These are phyloP conservation scores for Neurospora sp. DNA, from an alignment of 495 filamentous ascomycete genomes.

Conservation along the genomic window DNA sequence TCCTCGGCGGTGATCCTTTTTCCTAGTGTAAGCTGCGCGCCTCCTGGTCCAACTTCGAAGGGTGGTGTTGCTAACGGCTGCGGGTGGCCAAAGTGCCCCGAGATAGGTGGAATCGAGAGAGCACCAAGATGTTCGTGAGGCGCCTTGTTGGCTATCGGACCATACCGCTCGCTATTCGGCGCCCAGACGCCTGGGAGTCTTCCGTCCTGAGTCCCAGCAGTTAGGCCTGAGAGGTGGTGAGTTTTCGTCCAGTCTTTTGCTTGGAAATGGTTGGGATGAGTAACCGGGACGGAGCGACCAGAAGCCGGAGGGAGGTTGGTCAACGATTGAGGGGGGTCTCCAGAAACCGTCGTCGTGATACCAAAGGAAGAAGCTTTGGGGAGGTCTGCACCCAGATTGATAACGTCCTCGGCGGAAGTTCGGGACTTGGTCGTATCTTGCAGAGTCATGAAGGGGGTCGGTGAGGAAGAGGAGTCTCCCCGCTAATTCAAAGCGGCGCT, in stretches of 20 bases:
- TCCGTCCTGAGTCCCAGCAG: not conserved
- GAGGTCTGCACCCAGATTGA: slow-evolving; percentile 2
- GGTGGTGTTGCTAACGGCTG: not conserved
- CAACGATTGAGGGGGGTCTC: not conserved
- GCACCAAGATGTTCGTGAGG: not conserved
- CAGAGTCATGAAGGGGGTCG: slow-evolving; percentile 14
- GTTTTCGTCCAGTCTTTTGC: not conserved
- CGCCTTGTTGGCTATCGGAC: slow-evolving; percentile 6
- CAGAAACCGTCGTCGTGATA: not conserved
- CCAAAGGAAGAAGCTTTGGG: slow-evolving; percentile 1
- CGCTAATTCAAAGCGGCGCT: not conserved
- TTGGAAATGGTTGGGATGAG: slow-evolving; percentile 1
- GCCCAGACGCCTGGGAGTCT: slow-evolving; percentile 3
- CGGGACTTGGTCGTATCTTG: slow-evolving; percentile 5
- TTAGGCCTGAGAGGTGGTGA: not conserved
- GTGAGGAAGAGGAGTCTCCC: not conserved
- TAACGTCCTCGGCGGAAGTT: slow-evolving; percentile 5
- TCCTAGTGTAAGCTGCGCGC: not conserved
- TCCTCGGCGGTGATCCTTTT: slow-evolving; percentile 10
- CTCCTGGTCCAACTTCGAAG: not conserved
- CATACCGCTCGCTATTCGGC: slow-evolving; percentile 16
- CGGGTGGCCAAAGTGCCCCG: not conserved
- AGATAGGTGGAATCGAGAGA: not conserved
- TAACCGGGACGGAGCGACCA: slow-evolving; percentile 5
- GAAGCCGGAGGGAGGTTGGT: slow-evolving; percentile 3